Conservation (phyloP, 1,139 yeast species). For the Kurtzmaniella natalensis region DNA sequence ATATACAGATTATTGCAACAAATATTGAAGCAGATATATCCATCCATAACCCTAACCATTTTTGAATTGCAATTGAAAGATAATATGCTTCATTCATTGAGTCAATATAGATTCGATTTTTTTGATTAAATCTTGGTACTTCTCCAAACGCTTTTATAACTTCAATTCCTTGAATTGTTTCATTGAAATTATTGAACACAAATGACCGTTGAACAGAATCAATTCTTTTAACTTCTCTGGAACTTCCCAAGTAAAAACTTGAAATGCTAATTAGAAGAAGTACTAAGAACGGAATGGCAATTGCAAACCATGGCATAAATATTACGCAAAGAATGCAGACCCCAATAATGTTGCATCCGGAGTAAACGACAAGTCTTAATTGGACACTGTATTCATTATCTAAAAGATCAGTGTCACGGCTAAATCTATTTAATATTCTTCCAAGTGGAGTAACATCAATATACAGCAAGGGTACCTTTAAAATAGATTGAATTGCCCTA, state of each 20-base stretch:
- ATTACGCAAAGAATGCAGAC: conserved; percentile 61
- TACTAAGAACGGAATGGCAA: conserved; percentile 58
- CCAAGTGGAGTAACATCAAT: conserved; percentile 63
- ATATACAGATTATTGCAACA: conserved; percentile 19
- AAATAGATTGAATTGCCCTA: conserved; percentile 34
- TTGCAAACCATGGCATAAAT: conserved; percentile 72
- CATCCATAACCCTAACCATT: conserved; percentile 25
- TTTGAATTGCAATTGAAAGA: conserved; percentile 20
- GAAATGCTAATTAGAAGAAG: conserved; percentile 47
- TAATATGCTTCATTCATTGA: conserved; percentile 24
- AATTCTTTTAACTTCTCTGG: conserved; percentile 39
- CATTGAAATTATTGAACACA: conserved; percentile 29
- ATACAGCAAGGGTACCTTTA: conserved; percentile 54
- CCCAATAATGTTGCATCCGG: conserved; percentile 55
- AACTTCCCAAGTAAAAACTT: conserved; percentile 47
- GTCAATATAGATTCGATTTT: conserved; percentile 18
- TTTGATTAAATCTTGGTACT: conserved; percentile 15
- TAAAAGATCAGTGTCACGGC: conserved; percentile 79
- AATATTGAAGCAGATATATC: conserved; percentile 20
- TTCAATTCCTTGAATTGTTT: conserved; percentile 23
- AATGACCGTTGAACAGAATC: conserved; percentile 35
- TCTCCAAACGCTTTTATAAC: conserved; percentile 23
- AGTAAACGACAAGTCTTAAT: conserved; percentile 45
- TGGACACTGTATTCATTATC: conserved; percentile 72
- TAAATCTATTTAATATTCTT: conserved; percentile 54